These are phyloP conservation scores for Pyricularia grisea DNA, from an alignment of 2,329 filamentous ascomycete species.

Conservation along the genomic window DNA sequence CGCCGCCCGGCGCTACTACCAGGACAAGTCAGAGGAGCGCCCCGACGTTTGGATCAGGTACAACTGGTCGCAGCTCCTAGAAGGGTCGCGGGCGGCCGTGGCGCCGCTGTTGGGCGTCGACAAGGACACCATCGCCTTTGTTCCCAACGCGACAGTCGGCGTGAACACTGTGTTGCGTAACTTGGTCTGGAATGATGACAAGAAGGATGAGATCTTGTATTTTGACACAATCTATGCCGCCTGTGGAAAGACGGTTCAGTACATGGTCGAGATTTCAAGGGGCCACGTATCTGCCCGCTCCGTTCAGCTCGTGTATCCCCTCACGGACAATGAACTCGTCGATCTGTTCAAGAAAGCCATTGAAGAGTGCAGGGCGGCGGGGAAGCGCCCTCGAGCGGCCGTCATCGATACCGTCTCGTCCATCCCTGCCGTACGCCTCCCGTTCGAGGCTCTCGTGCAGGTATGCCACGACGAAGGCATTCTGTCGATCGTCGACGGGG, in stretches of 20 bases:
- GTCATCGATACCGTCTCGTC: constrained; percentile 76
- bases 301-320: constrained; percentile 58
- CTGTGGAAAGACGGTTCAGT: constrained; percentile 66
- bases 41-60: constrained; percentile 74
- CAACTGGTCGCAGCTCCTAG: constrained; percentile 51
- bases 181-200: constrained; percentile 55
- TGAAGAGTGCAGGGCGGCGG: constrained; percentile 35
- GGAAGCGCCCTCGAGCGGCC: constrained; percentile 56
- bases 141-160: constrained; percentile 71
- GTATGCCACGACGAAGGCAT: constrained; percentile 59
- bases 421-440: constrained; percentile 68
- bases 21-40: constrained; percentile 54
- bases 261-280: constrained; percentile 55
- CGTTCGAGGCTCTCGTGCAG: constrained; percentile 58
- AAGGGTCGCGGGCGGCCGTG: constrained; percentile 53
- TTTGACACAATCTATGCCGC: constrained; percentile 73
- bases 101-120: constrained; percentile 55
- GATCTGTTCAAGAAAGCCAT: constrained; percentile 51
- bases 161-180: constrained; percentile 75
- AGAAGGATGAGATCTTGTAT: constrained; percentile 69
- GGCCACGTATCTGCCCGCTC: constrained; percentile 33
- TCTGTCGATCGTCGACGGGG: constrained; percentile 71
- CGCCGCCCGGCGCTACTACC: constrained; percentile 50
- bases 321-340: constrained; percentile 59
- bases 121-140: constrained; percentile 59